Conservation (phyloP, 1,284 basidiomycete species). For the Laetiporus sulphureus region DNA sequence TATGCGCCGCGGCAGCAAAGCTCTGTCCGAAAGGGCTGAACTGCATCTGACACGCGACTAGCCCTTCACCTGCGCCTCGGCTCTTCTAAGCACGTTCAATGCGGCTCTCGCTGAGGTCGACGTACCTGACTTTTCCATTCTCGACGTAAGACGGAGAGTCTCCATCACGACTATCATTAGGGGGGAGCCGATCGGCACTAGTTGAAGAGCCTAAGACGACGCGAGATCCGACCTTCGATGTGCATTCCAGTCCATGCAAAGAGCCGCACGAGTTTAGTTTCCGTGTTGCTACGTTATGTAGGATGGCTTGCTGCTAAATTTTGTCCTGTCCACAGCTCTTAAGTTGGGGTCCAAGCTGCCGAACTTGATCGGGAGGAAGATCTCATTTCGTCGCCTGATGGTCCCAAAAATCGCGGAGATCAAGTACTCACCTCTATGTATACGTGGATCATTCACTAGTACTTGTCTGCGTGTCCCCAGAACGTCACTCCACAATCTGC, state of each 20-base stretch:
- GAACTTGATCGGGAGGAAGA: constrained; percentile 43
- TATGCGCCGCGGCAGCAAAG: constrained; percentile 23
- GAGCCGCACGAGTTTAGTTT: constrained; percentile 28
- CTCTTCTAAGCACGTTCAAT: constrained; percentile 34
- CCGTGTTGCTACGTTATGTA: constrained; percentile 24
- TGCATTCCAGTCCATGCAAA: constrained; percentile 31
- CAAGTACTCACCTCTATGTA: background rate
- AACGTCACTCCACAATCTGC: constrained; percentile 5
- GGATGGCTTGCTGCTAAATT: constrained; percentile 2
- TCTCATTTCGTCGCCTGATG: constrained; percentile 18
- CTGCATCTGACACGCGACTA: constrained; percentile 34
- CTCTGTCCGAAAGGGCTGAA: constrained; percentile 34
- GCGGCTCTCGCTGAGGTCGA: constrained; percentile 38
- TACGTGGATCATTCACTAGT: background rate
- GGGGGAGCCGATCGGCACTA: no score
- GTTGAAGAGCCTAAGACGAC: no score
- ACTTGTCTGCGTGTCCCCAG: constrained; percentile 26
- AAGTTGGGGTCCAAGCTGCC: constrained; percentile 12
- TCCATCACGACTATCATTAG: constrained; percentile 1
- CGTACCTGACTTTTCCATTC: constrained; percentile 32
- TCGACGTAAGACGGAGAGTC: constrained; percentile 3
- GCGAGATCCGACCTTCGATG: constrained; percentile 24
- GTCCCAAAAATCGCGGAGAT: constrained; percentile 29
- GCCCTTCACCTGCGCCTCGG: constrained; percentile 25
- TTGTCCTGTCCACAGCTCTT: background rate